phyloP scores from a whole-genome alignment of 768 basidiomycete genomes.

The Strobilomyces echinocephalus region DNA sequence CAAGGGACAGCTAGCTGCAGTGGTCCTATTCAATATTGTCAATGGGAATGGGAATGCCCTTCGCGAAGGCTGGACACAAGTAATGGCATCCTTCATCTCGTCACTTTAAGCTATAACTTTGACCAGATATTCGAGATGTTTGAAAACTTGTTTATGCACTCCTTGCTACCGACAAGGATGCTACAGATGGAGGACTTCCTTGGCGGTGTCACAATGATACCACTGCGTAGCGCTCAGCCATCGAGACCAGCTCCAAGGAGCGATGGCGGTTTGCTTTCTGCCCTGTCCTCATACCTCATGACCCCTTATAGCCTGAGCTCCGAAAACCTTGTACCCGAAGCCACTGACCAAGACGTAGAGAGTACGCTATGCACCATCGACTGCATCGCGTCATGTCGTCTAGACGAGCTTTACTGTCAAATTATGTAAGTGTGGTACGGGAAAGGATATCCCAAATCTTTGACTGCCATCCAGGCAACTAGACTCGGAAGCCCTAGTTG shows the following conservation, averaged over 20 bases:
- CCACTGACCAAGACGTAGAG: slow-evolving; percentile 89
- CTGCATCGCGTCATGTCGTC: slow-evolving; percentile 86
- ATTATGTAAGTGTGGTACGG: slow-evolving; percentile 64
- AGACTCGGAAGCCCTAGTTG: slow-evolving; percentile 72
- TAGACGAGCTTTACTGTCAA: slow-evolving; percentile 92
- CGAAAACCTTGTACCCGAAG: slow-evolving; percentile 77
- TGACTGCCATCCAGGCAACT: slow-evolving; percentile 55
- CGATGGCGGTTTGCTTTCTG: slow-evolving; percentile 90
- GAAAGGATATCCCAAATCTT: neutral
- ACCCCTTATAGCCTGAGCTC: slow-evolving; percentile 80
- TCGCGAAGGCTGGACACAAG: slow-evolving; percentile 92
- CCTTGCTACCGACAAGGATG: slow-evolving; percentile 84
- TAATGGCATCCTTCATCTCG: slow-evolving; percentile 28
- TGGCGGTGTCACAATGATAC: slow-evolving; percentile 90
- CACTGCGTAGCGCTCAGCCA: slow-evolving; percentile 72
- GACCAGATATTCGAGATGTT: slow-evolving; percentile 95
- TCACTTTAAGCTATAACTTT: slow-evolving; percentile 1
- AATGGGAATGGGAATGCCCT: slow-evolving; percentile 94
- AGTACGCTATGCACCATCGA: slow-evolving; percentile 93
- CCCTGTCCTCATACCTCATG: slow-evolving; percentile 93
- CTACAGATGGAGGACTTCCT: slow-evolving; percentile 98
- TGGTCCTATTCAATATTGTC: slow-evolving; percentile 95
- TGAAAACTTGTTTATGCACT: slow-evolving; percentile 92
- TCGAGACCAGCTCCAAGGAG: slow-evolving; percentile 55
- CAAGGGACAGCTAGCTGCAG: slow-evolving; percentile 92